phyloP scores from a whole-genome alignment of 495 filamentous ascomycete genomes.

The Staphylotrichum tortipilum region DNA sequence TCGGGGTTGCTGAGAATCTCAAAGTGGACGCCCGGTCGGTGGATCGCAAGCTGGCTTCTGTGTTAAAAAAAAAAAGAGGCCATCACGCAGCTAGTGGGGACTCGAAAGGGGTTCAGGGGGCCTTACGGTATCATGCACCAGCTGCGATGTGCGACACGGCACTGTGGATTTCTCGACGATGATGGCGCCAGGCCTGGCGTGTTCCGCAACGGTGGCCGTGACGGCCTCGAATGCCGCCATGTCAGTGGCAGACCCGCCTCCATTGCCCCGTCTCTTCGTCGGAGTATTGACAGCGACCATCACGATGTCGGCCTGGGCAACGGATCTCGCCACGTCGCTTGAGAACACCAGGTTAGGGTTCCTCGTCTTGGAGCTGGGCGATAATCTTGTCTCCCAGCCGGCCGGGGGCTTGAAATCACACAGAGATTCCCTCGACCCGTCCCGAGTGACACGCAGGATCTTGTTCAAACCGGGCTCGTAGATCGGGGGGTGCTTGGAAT shows the following conservation, averaged over 20 bases:
- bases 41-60: background rate
- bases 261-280: background rate
- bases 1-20: background rate
- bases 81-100: background rate
- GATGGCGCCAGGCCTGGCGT: background rate
- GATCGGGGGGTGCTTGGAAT: background rate
- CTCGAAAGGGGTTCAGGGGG: background rate
- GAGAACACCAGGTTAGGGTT: background rate
- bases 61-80: too few relatives aligned
- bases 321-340: background rate
- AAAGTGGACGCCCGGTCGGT: background rate
- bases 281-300: background rate
- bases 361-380: too few relatives aligned
- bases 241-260: background rate
- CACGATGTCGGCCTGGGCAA: background rate
- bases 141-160: background rate
- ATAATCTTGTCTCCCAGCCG: too few relatives aligned
- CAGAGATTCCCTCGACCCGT: background rate
- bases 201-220: background rate
- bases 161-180: constrained; percentile 3
- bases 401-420: too few relatives aligned
- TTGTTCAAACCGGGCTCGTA: background rate
- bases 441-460: background rate
- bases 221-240: constrained; percentile 1
- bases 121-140: background rate